phyloP scores from a whole-genome alignment of 495 filamentous ascomycete genomes.

The Talaromyces proteolyticus region DNA sequence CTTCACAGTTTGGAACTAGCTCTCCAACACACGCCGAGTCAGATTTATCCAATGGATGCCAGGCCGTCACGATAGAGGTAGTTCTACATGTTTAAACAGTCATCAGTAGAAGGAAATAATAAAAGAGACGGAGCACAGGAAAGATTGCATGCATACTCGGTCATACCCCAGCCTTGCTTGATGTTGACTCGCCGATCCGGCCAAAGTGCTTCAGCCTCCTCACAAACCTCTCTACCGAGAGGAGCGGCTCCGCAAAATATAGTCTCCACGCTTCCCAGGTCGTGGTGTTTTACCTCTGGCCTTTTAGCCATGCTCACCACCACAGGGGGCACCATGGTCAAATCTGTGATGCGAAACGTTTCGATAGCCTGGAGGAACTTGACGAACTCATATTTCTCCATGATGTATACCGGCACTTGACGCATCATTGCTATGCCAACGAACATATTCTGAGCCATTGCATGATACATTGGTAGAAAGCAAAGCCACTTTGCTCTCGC shows the following conservation, averaged over 20 bases:
- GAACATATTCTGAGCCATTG: constrained; percentile 32
- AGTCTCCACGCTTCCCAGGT: constrained; percentile 30
- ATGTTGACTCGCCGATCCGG: constrained; percentile 18
- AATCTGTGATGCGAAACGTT: constrained; percentile 34
- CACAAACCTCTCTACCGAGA: constrained; percentile 9
- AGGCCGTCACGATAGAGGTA: constrained; percentile 43
- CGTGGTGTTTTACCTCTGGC: constrained; percentile 26
- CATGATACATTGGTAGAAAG: constrained; percentile 76
- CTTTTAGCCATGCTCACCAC: constrained; percentile 40
- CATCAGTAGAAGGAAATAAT: too few relatives aligned
- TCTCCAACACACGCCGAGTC: constrained; percentile 14
- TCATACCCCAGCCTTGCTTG: constrained; percentile 45
- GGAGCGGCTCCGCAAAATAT: constrained; percentile 24
- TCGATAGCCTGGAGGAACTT: constrained; percentile 34
- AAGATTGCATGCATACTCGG: constrained; percentile 16
- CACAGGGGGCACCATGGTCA: constrained; percentile 42
- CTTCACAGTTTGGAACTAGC: neutral
- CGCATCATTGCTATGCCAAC: constrained; percentile 29
- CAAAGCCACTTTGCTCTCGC: constrained; percentile 39
- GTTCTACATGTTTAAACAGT: constrained; percentile 22
- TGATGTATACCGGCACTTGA: constrained; percentile 32
- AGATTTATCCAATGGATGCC: neutral
- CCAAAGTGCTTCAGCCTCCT: neutral
- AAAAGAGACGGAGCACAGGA: neutral
- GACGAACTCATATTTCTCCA: constrained; percentile 38